Percentiles rank a stretch among this genome's conserved stretches.
phyloP scores from a whole-genome alignment of 2,329 filamentous ascomycete species.

The Trichoderma breve region DNA sequence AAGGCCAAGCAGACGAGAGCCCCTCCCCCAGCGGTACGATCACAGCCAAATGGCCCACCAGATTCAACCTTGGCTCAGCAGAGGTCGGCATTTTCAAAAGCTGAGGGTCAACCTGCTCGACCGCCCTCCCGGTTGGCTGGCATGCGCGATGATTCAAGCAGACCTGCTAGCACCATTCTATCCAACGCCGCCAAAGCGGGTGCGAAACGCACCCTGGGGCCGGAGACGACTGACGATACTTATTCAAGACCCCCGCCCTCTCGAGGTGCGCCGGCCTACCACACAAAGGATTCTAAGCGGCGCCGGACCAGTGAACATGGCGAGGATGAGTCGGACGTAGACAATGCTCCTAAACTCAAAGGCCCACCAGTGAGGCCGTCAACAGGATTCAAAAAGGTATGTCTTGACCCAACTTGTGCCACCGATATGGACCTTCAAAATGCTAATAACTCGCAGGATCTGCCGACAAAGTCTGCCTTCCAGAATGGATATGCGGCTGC shows the following conservation, averaged over 20 bases:
- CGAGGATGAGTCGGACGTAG: constrained; percentile 60
- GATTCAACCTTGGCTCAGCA: constrained; percentile 42
- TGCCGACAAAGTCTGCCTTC: constrained; percentile 59
- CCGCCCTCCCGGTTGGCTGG: constrained; percentile 59
- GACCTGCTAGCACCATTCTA: constrained; percentile 59
- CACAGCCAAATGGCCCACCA: constrained; percentile 51
- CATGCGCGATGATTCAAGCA: constrained; percentile 57
- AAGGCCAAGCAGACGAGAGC: constrained; percentile 64
- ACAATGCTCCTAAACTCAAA: constrained; percentile 63
- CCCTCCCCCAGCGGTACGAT: constrained; percentile 58
- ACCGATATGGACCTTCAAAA: neutral
- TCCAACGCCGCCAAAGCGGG: constrained; percentile 60
- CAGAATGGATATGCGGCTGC: constrained; percentile 60
- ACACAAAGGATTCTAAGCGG: constrained; percentile 72
- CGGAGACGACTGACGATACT: constrained; percentile 57
- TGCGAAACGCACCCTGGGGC: constrained; percentile 71
- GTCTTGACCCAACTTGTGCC: constrained; percentile 21
- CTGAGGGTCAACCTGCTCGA: constrained; percentile 38
- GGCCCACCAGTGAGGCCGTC: constrained; percentile 84
- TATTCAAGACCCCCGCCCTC: constrained; percentile 44
- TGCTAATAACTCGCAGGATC: constrained; percentile 51
- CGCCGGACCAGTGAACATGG: constrained; percentile 73
- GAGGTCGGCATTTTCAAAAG: constrained; percentile 29
- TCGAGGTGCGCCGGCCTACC: constrained; percentile 60
- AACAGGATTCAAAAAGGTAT: constrained; percentile 64